Evolutionary conservation across 805 yeast genomes (phyloP).

Genomic region (Metschnikowia baotianmanensis): DNA sequence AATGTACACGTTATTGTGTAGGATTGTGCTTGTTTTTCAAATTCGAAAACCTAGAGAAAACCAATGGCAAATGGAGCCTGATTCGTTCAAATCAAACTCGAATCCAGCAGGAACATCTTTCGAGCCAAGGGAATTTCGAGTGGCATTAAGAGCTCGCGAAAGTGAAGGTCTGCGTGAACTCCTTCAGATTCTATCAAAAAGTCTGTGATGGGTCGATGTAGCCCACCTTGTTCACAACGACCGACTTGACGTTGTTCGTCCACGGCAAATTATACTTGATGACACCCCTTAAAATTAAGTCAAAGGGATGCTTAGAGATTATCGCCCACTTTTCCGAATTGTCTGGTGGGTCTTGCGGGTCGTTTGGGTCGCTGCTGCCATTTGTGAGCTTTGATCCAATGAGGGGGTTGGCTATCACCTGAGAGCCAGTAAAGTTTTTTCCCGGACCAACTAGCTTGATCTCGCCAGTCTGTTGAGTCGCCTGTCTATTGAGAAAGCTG

Average conservation of each 20-base stretch:
- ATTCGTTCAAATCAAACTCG: slow-evolving; percentile 51
- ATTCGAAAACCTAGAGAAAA: slow-evolving; percentile 41
- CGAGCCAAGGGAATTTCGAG: slow-evolving; percentile 49
- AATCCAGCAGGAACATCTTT: slow-evolving; percentile 60
- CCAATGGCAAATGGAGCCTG: slow-evolving; percentile 37
- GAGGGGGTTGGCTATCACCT: neutral
- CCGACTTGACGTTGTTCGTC: slow-evolving; percentile 46
- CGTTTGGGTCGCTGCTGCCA: slow-evolving; percentile 1
- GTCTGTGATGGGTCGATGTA: slow-evolving; percentile 49
- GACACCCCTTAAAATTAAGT: slow-evolving; percentile 78
- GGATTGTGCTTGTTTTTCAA: slow-evolving; percentile 51
- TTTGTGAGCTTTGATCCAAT: neutral
- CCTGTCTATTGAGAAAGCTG: slow-evolving; percentile 65
- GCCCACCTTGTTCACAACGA: slow-evolving; percentile 59
- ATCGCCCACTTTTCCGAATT: slow-evolving; percentile 65
- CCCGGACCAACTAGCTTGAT: slow-evolving; percentile 78
- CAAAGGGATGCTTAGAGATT: slow-evolving; percentile 78
- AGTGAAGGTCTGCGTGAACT: slow-evolving; percentile 3
- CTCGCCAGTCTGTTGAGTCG: slow-evolving; percentile 60
- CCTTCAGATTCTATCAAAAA: neutral
- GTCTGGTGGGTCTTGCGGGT: slow-evolving; percentile 25
- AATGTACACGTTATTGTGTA: slow-evolving; percentile 54
- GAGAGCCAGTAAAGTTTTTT: slow-evolving; percentile 32
- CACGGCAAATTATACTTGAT: slow-evolving; percentile 76
- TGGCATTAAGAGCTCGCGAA: slow-evolving; percentile 16